Conservation (phyloP, 441 rosid species). For the Populus tomentosa region DNA sequence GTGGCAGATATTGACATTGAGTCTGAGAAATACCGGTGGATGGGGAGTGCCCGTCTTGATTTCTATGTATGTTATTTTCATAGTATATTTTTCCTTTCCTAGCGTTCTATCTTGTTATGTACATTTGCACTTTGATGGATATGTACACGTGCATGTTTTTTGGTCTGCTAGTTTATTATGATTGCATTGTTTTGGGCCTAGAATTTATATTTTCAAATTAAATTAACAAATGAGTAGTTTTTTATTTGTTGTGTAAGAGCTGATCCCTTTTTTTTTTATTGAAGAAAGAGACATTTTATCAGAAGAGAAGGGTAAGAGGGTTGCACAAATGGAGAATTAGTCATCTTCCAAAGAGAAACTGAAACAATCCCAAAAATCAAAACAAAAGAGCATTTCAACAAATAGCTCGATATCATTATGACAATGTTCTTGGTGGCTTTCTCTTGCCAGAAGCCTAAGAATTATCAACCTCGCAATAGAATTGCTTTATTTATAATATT, state of each 20-base stretch:
- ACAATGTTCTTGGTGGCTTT: not conserved
- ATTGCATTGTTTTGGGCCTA: not conserved
- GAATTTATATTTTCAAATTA: not conserved
- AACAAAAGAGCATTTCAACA: not conserved
- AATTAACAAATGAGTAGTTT: not conserved
- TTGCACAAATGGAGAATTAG: not conserved
- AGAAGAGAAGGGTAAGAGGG: not conserved
- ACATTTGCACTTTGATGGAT: not conserved
- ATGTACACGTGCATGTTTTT: not conserved
- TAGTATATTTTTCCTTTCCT: not conserved
- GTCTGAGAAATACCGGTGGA: constrained; percentile 90
- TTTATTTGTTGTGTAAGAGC: not conserved
- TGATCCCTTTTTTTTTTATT: not conserved
- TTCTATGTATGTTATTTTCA: constrained; percentile 55
- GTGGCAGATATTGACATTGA: constrained; percentile 95
- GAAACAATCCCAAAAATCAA: not conserved
- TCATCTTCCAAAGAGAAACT: not conserved
- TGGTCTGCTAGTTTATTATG: not conserved
- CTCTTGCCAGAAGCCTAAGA: not conserved
- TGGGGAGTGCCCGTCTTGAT: constrained; percentile 85
- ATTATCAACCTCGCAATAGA: not conserved
- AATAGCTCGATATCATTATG: not conserved
- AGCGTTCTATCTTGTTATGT: not conserved
- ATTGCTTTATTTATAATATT: not conserved
- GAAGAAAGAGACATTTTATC: not conserved